Conservation (phyloP, 768 basidiomycete genomes). For the Cytidiella melzeri region DNA sequence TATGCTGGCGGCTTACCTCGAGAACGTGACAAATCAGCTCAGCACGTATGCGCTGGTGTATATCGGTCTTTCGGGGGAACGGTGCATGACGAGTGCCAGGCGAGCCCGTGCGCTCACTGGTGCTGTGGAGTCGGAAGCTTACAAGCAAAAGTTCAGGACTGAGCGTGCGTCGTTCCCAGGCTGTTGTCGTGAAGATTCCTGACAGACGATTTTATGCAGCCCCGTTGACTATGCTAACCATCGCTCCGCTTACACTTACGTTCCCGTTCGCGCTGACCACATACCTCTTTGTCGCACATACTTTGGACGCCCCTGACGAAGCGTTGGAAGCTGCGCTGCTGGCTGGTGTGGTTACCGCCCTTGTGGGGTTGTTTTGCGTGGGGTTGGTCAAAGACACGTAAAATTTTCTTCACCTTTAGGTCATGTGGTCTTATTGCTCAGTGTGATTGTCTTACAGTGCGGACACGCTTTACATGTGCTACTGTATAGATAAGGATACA, state of each 20-base stretch:
- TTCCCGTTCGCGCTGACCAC: slow-evolving; percentile 77
- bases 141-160: slow-evolving; percentile 42
- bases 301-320: slow-evolving; percentile 59
- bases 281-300: slow-evolving; percentile 87
- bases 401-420: slow-evolving; percentile 20
- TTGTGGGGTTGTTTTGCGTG: slow-evolving; percentile 79
- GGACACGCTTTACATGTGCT: slow-evolving; percentile 62
- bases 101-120: slow-evolving; percentile 52
- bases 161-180: slow-evolving; percentile 43
- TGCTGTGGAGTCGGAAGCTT: slow-evolving; percentile 43
- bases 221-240: slow-evolving; percentile 66
- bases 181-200: neutral
- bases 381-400: slow-evolving; percentile 75
- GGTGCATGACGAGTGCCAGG: slow-evolving; percentile 46
- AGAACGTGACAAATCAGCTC: slow-evolving; percentile 42
- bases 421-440: neutral
- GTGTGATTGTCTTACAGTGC: slow-evolving; percentile 37
- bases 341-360: slow-evolving; percentile 71
- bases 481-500: slow-evolving; percentile 55
- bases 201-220: too few species aligned
- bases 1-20: slow-evolving; percentile 39
- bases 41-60: slow-evolving; percentile 56
- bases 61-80: slow-evolving; percentile 48
- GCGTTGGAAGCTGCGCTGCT: slow-evolving; percentile 73
- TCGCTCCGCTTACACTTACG: slow-evolving; percentile 72